Conservation (phyloP, 2,329 filamentous ascomycete species). For the Tolypocladium ovalisporum region DNA sequence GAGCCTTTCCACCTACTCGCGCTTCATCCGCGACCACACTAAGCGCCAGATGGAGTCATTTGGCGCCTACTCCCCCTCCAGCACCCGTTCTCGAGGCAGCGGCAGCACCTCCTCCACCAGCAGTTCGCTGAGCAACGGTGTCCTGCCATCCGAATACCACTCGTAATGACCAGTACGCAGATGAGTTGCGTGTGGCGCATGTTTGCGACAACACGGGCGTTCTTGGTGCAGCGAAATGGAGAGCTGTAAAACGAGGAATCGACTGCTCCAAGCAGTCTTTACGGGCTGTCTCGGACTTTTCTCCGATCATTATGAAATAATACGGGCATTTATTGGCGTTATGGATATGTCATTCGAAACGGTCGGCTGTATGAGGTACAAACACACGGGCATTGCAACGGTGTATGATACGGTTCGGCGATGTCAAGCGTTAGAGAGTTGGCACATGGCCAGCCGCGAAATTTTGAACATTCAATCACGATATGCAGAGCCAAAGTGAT, state of each 20-base stretch:
- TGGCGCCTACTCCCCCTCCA: slow-evolving; percentile 16
- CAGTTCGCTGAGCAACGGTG: slow-evolving; percentile 17
- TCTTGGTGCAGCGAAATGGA: neutral
- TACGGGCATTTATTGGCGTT: neutral
- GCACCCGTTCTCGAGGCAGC: slow-evolving; percentile 6
- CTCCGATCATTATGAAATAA: neutral
- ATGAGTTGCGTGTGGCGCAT: neutral
- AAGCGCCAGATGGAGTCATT: slow-evolving; percentile 53
- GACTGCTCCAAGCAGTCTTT: neutral
- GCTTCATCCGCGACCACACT: slow-evolving; percentile 54
- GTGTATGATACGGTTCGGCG: neutral
- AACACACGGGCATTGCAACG: neutral
- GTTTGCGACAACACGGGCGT: neutral
- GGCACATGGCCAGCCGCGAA: neutral
- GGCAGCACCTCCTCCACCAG: slow-evolving; percentile 8
- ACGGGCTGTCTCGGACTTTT: neutral
- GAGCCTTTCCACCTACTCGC: slow-evolving; percentile 45
- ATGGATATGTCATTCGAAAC: neutral
- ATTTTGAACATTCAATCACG: neutral
- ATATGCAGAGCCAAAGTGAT: neutral
- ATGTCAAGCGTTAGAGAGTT: neutral
- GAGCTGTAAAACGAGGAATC: neutral
- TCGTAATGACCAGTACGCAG: neutral
- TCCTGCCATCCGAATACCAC: slow-evolving; percentile 8
- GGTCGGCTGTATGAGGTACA: neutral